Conservation (phyloP, 768 basidiomycete species). For the Hygrophorus russula region DNA sequence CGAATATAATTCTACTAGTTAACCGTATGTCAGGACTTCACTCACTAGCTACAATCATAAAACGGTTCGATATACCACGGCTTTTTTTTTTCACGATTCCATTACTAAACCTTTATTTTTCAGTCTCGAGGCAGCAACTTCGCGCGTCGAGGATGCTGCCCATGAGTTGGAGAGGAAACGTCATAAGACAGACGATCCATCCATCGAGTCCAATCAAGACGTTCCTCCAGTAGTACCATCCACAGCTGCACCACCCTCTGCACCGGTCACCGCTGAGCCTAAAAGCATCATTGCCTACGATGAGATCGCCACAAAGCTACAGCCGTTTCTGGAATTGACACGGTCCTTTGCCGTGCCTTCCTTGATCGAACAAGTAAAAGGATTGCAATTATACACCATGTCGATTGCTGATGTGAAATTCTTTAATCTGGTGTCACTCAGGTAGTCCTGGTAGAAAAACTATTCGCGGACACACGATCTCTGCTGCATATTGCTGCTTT, state of each 20-base stretch:
- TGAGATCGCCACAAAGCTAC: constrained; percentile 62
- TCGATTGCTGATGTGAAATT: constrained; percentile 1
- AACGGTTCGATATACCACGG: constrained; percentile 39
- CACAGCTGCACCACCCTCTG: constrained; percentile 23
- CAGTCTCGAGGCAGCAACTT: constrained; percentile 89
- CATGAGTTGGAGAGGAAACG: constrained; percentile 15
- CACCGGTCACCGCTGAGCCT: constrained; percentile 30
- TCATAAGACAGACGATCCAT: constrained; percentile 10
- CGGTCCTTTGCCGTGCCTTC: constrained; percentile 54
- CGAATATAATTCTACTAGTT: not conserved
- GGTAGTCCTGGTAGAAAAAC: constrained; percentile 58
- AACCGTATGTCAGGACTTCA: constrained; percentile 38
- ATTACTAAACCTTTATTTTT: constrained; percentile 16
- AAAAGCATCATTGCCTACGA: constrained; percentile 63
- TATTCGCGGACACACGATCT: constrained; percentile 56
- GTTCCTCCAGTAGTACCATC: constrained; percentile 22
- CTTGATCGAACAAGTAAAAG: constrained; percentile 74
- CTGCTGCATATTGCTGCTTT: constrained; percentile 55
- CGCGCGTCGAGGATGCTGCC: constrained; percentile 86
- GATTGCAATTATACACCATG: too few relatives aligned
- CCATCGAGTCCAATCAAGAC: constrained; percentile 2
- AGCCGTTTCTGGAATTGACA: constrained; percentile 65
- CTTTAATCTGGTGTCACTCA: constrained; percentile 17
- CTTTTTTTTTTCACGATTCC: constrained; percentile 5
- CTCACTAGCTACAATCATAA: constrained; percentile 73